These are phyloP conservation scores for Capronia americana DNA, from an alignment of 2,329 filamentous ascomycete genomes.

Conservation along the genomic window DNA sequence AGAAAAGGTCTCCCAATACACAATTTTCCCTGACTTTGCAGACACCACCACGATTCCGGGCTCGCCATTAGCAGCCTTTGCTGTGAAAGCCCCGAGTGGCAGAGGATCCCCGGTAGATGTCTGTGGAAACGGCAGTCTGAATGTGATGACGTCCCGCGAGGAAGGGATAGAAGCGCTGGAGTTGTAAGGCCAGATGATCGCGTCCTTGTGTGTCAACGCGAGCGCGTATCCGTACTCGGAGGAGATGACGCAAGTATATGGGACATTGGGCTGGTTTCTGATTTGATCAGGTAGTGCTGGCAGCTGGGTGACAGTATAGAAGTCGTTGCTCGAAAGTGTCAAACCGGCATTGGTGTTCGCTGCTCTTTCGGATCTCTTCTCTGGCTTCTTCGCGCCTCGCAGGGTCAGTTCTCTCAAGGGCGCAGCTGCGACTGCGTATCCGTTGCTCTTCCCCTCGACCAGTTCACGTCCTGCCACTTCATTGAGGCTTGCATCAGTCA, in stretches of 20 bases:
- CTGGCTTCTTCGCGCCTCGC: constrained; percentile 48
- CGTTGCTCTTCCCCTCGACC: constrained; percentile 36
- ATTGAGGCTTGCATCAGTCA: constrained; percentile 39
- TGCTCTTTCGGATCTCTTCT: constrained; percentile 44
- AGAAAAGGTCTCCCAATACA: constrained; percentile 95
- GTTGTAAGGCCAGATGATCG: constrained; percentile 89
- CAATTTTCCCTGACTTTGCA: constrained; percentile 80
- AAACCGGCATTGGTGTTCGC: constrained; percentile 41
- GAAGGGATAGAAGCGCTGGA: constrained; percentile 59
- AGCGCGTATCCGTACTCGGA: constrained; percentile 75
- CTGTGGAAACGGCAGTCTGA: constrained; percentile 77
- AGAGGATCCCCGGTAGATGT: constrained; percentile 72
- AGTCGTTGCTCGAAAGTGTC: constrained; percentile 72
- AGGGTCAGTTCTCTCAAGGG: constrained; percentile 47
- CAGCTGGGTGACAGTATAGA: constrained; percentile 84
- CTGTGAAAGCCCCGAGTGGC: constrained; percentile 82
- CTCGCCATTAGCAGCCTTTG: constrained; percentile 77
- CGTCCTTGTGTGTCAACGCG: constrained; percentile 78
- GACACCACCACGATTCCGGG: constrained; percentile 87
- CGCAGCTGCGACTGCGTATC: constrained; percentile 33
- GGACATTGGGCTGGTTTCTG: constrained; percentile 63
- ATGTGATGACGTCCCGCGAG: constrained; percentile 77
- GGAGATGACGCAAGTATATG: constrained; percentile 69
- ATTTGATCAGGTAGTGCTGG: constrained; percentile 81
- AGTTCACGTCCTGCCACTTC: constrained; percentile 37